phyloP scores from a whole-genome alignment of 2,329 filamentous ascomycete genomes.

The Cercospora canescens region DNA sequence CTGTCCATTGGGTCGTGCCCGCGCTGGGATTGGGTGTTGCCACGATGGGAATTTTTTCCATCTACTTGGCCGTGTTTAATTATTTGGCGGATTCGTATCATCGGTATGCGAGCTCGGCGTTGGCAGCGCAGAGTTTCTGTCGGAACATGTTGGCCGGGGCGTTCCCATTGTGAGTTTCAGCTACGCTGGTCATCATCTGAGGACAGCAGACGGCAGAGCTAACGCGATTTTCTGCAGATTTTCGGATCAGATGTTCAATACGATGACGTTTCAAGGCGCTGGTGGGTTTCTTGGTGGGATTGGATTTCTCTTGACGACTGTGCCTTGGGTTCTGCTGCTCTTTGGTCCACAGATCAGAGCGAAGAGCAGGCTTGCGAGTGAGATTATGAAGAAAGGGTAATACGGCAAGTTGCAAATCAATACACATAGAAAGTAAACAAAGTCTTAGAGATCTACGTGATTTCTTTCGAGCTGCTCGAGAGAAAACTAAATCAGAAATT shows the following conservation, averaged over 20 bases:
- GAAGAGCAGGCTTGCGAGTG: constrained; percentile 71
- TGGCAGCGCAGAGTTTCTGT: constrained; percentile 84
- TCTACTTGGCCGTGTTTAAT: constrained; percentile 89
- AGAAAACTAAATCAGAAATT: neutral
- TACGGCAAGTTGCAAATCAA: neutral
- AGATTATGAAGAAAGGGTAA: constrained; percentile 16
- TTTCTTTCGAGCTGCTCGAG: neutral
- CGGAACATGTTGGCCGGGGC: constrained; percentile 79
- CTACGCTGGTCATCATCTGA: neutral
- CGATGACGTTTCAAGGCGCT: constrained; percentile 69
- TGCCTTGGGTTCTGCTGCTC: constrained; percentile 85
- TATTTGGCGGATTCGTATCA: constrained; percentile 89
- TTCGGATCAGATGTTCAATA: constrained; percentile 69
- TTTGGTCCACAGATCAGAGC: constrained; percentile 75
- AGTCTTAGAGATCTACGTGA: neutral
- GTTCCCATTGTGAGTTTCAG: constrained; percentile 67
- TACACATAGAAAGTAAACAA: neutral
- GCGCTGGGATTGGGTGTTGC: constrained; percentile 69
- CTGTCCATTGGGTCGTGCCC: constrained; percentile 71
- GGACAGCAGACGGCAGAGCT: neutral
- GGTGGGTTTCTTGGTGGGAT: constrained; percentile 76
- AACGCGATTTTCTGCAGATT: constrained; percentile 41
- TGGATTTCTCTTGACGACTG: constrained; percentile 64
- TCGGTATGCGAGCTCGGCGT: constrained; percentile 77
- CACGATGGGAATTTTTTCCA: constrained; percentile 81